Base-by-base conservation (phyloP, 2,329 filamentous ascomycete genomes). In the Ophiostoma ulmi region DNA sequence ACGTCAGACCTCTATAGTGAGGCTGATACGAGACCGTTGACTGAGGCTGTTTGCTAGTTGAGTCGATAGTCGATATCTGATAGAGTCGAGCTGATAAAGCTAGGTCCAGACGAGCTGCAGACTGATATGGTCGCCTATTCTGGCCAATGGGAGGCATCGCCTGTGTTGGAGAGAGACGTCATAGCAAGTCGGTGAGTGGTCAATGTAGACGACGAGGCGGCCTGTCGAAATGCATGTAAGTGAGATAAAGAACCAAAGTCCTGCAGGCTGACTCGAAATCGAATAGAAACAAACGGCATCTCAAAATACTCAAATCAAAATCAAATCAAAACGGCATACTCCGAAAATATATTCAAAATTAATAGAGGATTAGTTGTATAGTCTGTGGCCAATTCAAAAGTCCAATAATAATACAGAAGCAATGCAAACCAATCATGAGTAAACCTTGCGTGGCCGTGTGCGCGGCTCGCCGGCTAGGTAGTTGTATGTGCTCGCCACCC, bases 401-500 rank as follows among this genome's bases (percentile, higher is more conserved):
- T 31, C 11, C n/a, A 58, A 31, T 26, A 26, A 26, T 26, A 58
- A 31, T 22, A 14, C 52, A 5, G 3, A 44, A 44, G 22, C 5
- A 26, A 13, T 10, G 1, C n/a, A 31, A 31, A 58, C 31, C 52
- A 10, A 58, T 26, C 52, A 58, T 26, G n/a, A 26, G n/a, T 58
- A 26, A 3, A 26, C 52, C 22, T 58, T 58, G 44, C 69, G 63
- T 5, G 64, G 69, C 14, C 69, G 64, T 26, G 17, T 55, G 5
- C 70, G 68, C 35, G 68, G 71, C 69, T 72, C 71, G 22, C 71
- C 69, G 2, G 69, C 61, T 22, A 72, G 61, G 48, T 72, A 72
- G 61, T 70, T 72, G 66, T 68, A 72, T 20, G 67, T 66, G 38
- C 71, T 72, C 17, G 71, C 65, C 1, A 70, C 69, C 20, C 71